These are phyloP conservation scores for Ascochyta clinopodiicola DNA, from an alignment of 2,329 filamentous ascomycete genomes.

Conservation along the genomic window DNA sequence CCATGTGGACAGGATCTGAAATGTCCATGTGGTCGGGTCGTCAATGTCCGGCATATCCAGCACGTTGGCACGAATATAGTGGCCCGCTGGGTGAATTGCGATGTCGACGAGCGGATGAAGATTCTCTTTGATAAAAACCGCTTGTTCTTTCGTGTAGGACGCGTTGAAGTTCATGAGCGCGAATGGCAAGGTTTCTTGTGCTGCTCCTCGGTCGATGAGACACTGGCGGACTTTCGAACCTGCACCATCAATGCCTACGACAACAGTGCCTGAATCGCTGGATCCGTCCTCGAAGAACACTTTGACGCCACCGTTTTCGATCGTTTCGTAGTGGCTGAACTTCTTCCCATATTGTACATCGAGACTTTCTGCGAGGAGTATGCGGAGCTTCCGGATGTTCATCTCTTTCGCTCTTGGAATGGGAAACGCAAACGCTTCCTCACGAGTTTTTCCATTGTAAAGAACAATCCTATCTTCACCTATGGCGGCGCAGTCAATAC, in stretches of 20 bases:
- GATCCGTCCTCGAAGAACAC: conserved; percentile 36
- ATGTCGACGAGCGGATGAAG: conserved; percentile 42
- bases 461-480: conserved; percentile 42
- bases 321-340: conserved; percentile 25
- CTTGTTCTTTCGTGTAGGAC: conserved; percentile 34
- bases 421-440: conserved; percentile 45
- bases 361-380: conserved; percentile 43
- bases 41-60: conserved; percentile 42
- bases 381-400: conserved; percentile 48
- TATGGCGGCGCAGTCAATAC: conserved; percentile 35
- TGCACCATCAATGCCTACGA: conserved; percentile 38
- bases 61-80: conserved; percentile 40
- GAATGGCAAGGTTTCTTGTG: conserved; percentile 35
- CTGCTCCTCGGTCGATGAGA: conserved; percentile 26
- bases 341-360: conserved; percentile 41
- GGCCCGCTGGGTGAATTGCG: conserved; percentile 40
- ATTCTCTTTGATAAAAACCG: conserved; percentile 31
- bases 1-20: conserved; percentile 45
- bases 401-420: conserved; percentile 43
- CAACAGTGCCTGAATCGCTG: conserved; percentile 27
- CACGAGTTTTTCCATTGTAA: conserved; percentile 44
- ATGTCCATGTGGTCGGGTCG: conserved; percentile 45
- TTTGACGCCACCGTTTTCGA: conserved; percentile 32
- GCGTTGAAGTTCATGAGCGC: conserved; percentile 42
- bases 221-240: conserved; percentile 37